A percentile compares a stretch with the other conserved stretches of the same genome.
These are phyloP conservation scores for Beauveria scarabaeidicola DNA, from an alignment of 2,329 filamentous ascomycete species.

Conservation along the genomic window DNA sequence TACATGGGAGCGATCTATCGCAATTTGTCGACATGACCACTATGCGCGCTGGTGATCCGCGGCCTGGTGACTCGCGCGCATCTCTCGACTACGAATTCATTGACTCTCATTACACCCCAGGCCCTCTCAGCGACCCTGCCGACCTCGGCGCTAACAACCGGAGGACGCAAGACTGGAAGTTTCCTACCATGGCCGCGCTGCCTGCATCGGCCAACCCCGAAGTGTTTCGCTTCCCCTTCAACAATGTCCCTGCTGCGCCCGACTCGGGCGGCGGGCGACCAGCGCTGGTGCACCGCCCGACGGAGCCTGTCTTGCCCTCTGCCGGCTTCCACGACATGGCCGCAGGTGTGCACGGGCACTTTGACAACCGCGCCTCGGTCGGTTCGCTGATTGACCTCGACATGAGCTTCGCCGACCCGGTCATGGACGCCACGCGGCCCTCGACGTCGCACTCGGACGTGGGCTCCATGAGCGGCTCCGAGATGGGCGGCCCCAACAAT, in stretches of 20 bases:
- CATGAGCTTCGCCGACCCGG: conserved; percentile 43
- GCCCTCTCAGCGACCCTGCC: conserved; percentile 50
- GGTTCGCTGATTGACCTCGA: conserved; percentile 46
- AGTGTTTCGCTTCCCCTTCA: conserved; percentile 41
- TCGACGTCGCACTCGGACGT: conserved; percentile 54
- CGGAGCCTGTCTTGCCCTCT: conserved; percentile 39
- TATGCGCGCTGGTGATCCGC: conserved; percentile 37
- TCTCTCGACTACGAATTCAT: conserved; percentile 43
- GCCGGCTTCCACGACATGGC: conserved; percentile 34
- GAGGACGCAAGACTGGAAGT: conserved; percentile 49
- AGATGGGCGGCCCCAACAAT: conserved; percentile 44
- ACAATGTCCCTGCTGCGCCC: conserved; percentile 18
- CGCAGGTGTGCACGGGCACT: conserved; percentile 23
- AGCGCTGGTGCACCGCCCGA: conserved; percentile 40
- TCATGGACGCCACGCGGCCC: conserved; percentile 43
- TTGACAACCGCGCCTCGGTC: conserved; percentile 33
- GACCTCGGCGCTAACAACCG: conserved; percentile 41
- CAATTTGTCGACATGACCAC: conserved; percentile 55
- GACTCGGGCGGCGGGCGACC: conserved; percentile 28
- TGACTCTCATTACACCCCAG: conserved; percentile 35
- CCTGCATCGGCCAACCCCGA: conserved; percentile 47
- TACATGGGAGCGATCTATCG: conserved; percentile 47
- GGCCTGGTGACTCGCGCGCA: conserved; percentile 34
- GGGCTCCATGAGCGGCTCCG: conserved; percentile 46
- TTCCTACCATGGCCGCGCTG: conserved; percentile 41